Base-by-base conservation (phyloP, 257 asterid genomes). In the Phtheirospermum japonicum region DNA sequence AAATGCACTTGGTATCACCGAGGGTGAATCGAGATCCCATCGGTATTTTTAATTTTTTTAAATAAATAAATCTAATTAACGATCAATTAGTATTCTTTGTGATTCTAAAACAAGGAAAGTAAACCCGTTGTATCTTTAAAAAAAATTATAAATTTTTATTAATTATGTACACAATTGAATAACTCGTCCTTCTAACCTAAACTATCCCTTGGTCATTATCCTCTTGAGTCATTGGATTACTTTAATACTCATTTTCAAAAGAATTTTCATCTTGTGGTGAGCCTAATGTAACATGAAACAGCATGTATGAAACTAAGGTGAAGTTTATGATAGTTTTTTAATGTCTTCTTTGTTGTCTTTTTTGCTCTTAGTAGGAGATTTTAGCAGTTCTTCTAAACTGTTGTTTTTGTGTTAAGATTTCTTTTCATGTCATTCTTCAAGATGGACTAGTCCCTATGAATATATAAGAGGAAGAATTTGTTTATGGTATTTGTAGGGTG, bases 291-390 rank as follows among this genome's bases (percentile, higher is more conserved):
- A 11, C 42, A 40, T 43, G 11, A 31, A 46, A 12, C 28, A 23
- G 40, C 54, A 49, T 49, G 26, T 4, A 28, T 28, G 2, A 46
- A 8, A 63, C 6, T 37, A 64, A 58, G 6, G 43, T 37, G 48
- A 31, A 28, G 19, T 61, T 28, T 19, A 28, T 10, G 11, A 16
- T 17, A 39, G 13, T 32, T 52, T n/a, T 9, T 12, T 43, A 11
- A 53, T 42, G 46, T 51, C 28, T 2, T 60, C 68, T 36, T 40
- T 46, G 1, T 46, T 40, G 40, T 54, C 23, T 57, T 2, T n/a
- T 19, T 17, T 49, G 63, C 37, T 17, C 40, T 56, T 49, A 59
- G 54, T 54, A 40, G 37, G 32, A 16, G 19, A 50, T 50, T 60
- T 43, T 50, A 39, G 48, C 18, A 19, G 16, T 63, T 56, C 57